Percentiles rank a stretch among this genome's conserved stretches.
Evolutionary conservation across 2,329 filamentous ascomycete species (phyloP).

Genomic region (Exserohilum turcica): DNA sequence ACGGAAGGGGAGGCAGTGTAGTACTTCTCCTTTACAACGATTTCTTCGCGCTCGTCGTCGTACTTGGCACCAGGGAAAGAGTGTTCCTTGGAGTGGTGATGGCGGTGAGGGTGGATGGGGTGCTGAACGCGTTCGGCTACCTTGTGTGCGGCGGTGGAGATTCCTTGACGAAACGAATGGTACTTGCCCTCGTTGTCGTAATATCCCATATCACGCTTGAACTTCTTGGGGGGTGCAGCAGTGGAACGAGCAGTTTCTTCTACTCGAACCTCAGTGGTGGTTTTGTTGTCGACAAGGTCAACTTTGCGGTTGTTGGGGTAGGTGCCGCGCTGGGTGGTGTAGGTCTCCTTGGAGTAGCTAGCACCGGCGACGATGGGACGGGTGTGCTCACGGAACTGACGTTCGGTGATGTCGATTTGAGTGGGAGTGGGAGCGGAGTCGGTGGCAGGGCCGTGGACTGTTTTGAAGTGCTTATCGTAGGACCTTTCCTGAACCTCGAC

Average conservation of each 20-base stretch:
- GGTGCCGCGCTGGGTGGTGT: conserved; percentile 50
- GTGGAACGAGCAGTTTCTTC: conserved; percentile 56
- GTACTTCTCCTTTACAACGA: conserved; percentile 56
- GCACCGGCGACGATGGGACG: conserved; percentile 58
- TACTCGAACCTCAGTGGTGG: conserved; percentile 54
- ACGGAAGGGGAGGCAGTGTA: conserved; percentile 38
- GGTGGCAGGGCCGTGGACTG: conserved; percentile 55
- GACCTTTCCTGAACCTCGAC: conserved; percentile 66
- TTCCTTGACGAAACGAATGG: conserved; percentile 74
- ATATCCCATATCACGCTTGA: conserved; percentile 73
- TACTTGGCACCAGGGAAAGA: conserved; percentile 44
- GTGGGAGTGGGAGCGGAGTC: conserved; percentile 63
- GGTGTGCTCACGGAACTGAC: conserved; percentile 69
- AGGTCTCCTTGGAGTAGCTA: conserved; percentile 49
- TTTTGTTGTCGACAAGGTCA: conserved; percentile 45
- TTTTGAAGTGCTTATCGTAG: conserved; percentile 55
- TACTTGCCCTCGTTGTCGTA: conserved; percentile 80
- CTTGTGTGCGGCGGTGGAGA: conserved; percentile 60
- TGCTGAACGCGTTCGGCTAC: conserved; percentile 67
- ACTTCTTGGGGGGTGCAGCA: conserved; percentile 56
- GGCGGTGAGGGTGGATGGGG: conserved; percentile 64
- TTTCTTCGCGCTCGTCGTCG: conserved; percentile 50
- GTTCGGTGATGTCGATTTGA: conserved; percentile 61
- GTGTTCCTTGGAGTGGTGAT: conserved; percentile 50
- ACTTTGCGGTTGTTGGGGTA: conserved; percentile 44